Evolutionary conservation across 106 monocot species (phyloP).

Genomic region (Dendrobium chrysotoxum): DNA sequence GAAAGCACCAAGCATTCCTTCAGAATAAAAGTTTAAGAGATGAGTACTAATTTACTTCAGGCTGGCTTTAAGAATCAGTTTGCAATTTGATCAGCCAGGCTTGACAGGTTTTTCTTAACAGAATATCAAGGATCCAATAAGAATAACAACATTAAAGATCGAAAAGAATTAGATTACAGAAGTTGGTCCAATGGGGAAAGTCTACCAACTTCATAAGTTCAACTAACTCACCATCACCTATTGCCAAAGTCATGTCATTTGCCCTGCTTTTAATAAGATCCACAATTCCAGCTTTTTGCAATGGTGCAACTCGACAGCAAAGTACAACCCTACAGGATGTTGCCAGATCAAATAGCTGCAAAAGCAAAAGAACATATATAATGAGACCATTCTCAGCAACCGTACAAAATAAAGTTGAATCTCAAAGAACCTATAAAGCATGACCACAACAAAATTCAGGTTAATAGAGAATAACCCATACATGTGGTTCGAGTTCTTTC

Average conservation of each 20-base stretch:
- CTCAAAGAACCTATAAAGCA: neutral
- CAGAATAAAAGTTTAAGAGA: neutral
- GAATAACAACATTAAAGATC: neutral
- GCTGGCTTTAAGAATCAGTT: neutral
- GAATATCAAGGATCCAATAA: neutral
- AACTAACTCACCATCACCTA: constrained; percentile 80
- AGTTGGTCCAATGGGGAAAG: neutral
- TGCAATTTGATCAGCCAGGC: neutral
- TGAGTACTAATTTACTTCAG: neutral
- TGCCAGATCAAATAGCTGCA: constrained; percentile 90
- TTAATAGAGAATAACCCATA: constrained; percentile 17
- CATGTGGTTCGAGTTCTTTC: constrained; percentile 89
- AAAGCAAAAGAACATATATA: constrained; percentile 7
- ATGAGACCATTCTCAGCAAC: constrained; percentile 5
- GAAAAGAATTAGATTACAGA: neutral
- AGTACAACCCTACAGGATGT: constrained; percentile 81
- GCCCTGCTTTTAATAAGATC: constrained; percentile 93
- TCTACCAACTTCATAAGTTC: neutral
- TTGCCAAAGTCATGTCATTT: constrained; percentile 95
- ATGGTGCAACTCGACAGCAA: constrained; percentile 94
- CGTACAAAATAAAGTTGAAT: neutral
- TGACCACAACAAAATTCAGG: neutral
- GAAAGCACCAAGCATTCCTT: neutral
- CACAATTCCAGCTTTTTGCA: constrained; percentile 97
- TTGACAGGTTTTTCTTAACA: neutral